Conservation (phyloP, 495 filamentous ascomycete genomes). For the Podospora appendiculata region DNA sequence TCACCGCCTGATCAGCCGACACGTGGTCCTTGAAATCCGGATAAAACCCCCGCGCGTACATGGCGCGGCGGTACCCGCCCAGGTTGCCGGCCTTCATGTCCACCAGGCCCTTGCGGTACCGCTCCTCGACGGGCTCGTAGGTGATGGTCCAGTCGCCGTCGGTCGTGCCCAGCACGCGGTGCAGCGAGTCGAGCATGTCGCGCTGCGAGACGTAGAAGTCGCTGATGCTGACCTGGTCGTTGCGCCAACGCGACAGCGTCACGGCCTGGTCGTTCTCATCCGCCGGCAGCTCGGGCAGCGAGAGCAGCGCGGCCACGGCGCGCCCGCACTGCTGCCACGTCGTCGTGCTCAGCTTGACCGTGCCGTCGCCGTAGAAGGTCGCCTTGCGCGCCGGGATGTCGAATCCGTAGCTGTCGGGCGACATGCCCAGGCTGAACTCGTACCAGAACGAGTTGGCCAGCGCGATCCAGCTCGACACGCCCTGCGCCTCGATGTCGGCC, state of each 20-base stretch:
- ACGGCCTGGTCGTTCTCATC: slow-evolving; percentile 26
- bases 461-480: slow-evolving; percentile 20
- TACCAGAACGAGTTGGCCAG: slow-evolving; percentile 41
- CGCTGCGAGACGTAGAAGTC: slow-evolving; percentile 38
- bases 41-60: slow-evolving; percentile 48
- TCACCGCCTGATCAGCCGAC: slow-evolving; percentile 27
- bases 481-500: slow-evolving; percentile 33
- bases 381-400: slow-evolving; percentile 20
- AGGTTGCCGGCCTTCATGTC: slow-evolving; percentile 27
- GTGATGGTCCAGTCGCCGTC: slow-evolving; percentile 50
- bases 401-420: slow-evolving; percentile 22
- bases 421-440: slow-evolving; percentile 29
- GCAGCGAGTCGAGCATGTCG: slow-evolving; percentile 38
- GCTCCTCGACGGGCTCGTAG: slow-evolving; percentile 32
- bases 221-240: slow-evolving; percentile 31
- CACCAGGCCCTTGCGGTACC: slow-evolving; percentile 30
- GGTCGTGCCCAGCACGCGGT: slow-evolving; percentile 45
- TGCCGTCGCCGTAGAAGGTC: slow-evolving; percentile 27
- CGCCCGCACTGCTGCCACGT: slow-evolving; percentile 36
- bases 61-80: slow-evolving; percentile 37
- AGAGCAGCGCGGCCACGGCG: slow-evolving; percentile 30
- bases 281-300: slow-evolving; percentile 31
- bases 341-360: slow-evolving; percentile 23
- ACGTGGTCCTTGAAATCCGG: slow-evolving; percentile 22
- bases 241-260: slow-evolving; percentile 26